These are phyloP conservation scores for Cladochytrium replicatum DNA, from an alignment of 192 early-diverging fungal genomes.

Conservation along the genomic window DNA sequence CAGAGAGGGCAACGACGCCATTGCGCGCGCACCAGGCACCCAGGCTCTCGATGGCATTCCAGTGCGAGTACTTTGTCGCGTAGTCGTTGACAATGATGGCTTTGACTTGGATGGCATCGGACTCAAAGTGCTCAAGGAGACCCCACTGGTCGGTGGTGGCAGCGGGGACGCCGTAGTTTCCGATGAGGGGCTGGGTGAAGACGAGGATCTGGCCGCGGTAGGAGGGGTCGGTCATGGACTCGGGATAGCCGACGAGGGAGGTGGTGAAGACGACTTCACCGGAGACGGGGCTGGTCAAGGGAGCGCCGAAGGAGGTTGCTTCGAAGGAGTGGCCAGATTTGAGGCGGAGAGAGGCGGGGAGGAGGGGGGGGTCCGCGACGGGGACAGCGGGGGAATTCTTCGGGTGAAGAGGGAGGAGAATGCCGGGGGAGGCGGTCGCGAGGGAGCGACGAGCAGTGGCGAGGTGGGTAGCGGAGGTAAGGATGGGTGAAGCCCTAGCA, in stretches of 20 bases:
- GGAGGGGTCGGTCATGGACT: conserved; percentile 97
- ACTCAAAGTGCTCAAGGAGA: conserved; percentile 80
- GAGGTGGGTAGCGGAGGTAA: background rate
- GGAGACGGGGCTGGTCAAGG: conserved; percentile 38
- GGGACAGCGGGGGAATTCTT: conserved; percentile 13
- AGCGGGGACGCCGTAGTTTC: conserved; percentile 91
- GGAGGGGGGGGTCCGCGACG: conserved; percentile 26
- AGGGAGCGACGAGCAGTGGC: conserved; percentile 25
- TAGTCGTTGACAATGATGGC: conserved; percentile 89
- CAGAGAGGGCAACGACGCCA: conserved; percentile 76
- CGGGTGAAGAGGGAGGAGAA: conserved; percentile 17
- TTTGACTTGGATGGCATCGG: conserved; percentile 69
- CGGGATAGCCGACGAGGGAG: conserved; percentile 88
- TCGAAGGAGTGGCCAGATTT: conserved; percentile 72
- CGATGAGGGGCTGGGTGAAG: conserved; percentile 92
- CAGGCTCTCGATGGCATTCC: conserved; percentile 84
- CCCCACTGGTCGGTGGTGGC: conserved; percentile 66
- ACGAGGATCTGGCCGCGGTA: conserved; percentile 92
- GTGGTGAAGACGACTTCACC: conserved; percentile 97
- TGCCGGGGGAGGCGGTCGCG: conserved; percentile 42
- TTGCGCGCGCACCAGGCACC: conserved; percentile 78
- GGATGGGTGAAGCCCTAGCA: conserved; percentile 4
- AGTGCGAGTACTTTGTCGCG: conserved; percentile 83
- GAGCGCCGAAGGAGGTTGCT: conserved; percentile 80
- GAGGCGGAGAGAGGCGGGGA: conserved; percentile 63